Base-by-base conservation (phyloP, 495 filamentous ascomycete genomes). In the Lasiosphaeria miniovina region DNA sequence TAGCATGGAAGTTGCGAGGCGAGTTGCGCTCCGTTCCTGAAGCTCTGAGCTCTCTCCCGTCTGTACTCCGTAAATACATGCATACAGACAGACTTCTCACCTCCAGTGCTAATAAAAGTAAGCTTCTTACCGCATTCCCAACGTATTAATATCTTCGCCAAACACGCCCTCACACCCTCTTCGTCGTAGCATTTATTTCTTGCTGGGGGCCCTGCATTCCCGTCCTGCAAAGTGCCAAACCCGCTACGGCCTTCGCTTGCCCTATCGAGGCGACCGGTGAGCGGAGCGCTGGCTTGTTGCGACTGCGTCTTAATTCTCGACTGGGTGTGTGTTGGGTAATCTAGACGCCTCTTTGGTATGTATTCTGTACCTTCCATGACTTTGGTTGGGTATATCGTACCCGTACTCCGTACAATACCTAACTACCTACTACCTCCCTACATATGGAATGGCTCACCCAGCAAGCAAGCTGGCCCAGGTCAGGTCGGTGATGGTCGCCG, bases 91-190 rank as follows among this genome's bases (percentile, higher is more conserved):
- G 24, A 24, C 24, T 24, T 24, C 24, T 24, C 24, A 24, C 24
- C 24, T 24, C 24, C 24, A 24, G 24, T 24, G 24, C 24, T 24
- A 24, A 24, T 24, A 24, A 24, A 24, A 32, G 36, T 35, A 57
- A 50, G 55, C 53, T 55, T 49, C 55, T 49, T 11, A 49, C 43
- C 36, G 45, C 55, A 50, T 32, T 8, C 38, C 55, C 41, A 57
- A 57, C 55, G 11, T 36, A 11, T 15, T 49, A 57, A 45, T 55
- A 43, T 31, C 24, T 17, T 17, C 36, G 43, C 24, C 55, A 57
- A 49, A 49, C 49, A n/a, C 41, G 49, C 24, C 17, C 32, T 6
- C 41, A 32, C 41, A 55, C 17, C 24, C 40, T 17, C n/a, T 41
- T 11, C 12, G 38, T 35, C 36, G 43, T 46, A 24, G 24, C 24